Evolutionary conservation across 768 basidiomycete genomes (phyloP).

Genomic region (Xerocomus spinulosus): DNA sequence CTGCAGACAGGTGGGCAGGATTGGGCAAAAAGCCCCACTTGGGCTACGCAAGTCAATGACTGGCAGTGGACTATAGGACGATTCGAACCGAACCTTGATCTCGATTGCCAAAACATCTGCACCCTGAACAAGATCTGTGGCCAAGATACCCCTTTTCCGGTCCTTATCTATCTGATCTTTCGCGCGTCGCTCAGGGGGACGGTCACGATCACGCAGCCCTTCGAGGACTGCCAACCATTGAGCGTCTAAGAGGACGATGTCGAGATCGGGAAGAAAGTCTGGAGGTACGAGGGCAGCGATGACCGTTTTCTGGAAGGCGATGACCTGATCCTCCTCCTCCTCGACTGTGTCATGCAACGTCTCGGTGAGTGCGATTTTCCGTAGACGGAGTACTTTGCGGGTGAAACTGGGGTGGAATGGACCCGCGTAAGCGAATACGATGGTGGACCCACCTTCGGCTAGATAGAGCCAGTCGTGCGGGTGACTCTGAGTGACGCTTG

Average conservation of each 20-base stretch:
- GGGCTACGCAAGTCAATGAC: slow-evolving; percentile 49
- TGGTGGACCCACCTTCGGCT: slow-evolving; percentile 89
- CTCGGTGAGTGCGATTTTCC: slow-evolving; percentile 44
- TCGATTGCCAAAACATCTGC: slow-evolving; percentile 65
- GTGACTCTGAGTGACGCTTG: slow-evolving; percentile 24
- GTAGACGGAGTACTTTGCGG: slow-evolving; percentile 70
- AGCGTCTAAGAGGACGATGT: slow-evolving; percentile 41
- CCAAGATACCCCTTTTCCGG: slow-evolving; percentile 59
- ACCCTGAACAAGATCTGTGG: slow-evolving; percentile 74
- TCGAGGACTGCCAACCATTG: slow-evolving; percentile 61
- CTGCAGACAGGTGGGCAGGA: slow-evolving; percentile 51
- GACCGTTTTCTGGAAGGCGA: slow-evolving; percentile 59
- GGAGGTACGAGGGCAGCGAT: slow-evolving; percentile 62
- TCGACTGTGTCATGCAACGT: slow-evolving; percentile 24
- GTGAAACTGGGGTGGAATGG: slow-evolving; percentile 45
- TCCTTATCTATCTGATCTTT: slow-evolving; percentile 57
- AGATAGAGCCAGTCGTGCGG: slow-evolving; percentile 73
- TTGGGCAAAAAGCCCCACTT: slow-evolving; percentile 95
- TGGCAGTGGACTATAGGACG: slow-evolving; percentile 2
- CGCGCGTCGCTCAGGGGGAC: slow-evolving; percentile 54
- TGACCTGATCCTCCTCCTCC: slow-evolving; percentile 36
- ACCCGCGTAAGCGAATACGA: slow-evolving; percentile 81
- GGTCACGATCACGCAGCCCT: slow-evolving; percentile 38
- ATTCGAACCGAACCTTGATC: slow-evolving; percentile 66
- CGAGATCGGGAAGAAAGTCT: slow-evolving; percentile 54